Conservation (phyloP, 2,329 filamentous ascomycete genomes). For the Allantophomopsis lycopodina region DNA sequence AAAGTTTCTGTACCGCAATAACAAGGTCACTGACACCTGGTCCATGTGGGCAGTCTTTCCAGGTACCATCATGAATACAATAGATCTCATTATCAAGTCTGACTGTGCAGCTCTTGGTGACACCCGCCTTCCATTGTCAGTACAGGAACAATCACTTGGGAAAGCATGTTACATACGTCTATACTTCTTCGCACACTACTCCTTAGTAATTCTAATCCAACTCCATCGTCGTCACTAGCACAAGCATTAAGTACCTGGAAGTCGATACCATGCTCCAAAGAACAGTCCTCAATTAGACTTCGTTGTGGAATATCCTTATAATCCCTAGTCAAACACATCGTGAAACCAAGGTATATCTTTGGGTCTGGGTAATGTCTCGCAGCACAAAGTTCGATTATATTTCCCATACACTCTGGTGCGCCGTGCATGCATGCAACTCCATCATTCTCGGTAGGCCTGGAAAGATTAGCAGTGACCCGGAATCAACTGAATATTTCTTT, state of each 20-base stretch:
- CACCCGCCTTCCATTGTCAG: constrained; percentile 32
- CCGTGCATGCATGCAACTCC: constrained; percentile 85
- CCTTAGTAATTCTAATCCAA: constrained; percentile 53
- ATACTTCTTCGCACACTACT: constrained; percentile 51
- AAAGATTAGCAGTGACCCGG: constrained; percentile 1
- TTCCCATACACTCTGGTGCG: constrained; percentile 78
- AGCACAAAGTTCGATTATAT: constrained; percentile 90
- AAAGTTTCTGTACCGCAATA: constrained; percentile 61
- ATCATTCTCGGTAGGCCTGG: constrained; percentile 56
- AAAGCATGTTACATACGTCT: constrained; percentile 28
- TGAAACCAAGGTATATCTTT: constrained; percentile 82
- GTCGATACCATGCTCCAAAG: constrained; percentile 79
- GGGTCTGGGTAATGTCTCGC: constrained; percentile 70
- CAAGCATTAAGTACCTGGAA: constrained; percentile 74
- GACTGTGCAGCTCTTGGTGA: constrained; percentile 65
- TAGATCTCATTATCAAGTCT: constrained; percentile 67
- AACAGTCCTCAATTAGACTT: constrained; percentile 72
- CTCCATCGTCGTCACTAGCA: constrained; percentile 60
- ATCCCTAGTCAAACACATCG: constrained; percentile 72
- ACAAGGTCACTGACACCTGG: constrained; percentile 59
- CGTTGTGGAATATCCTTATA: constrained; percentile 68
- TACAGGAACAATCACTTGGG: neutral
- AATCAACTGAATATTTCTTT: neutral
- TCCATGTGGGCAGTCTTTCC: constrained; percentile 65
- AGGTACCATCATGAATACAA: constrained; percentile 71